A percentile compares a stretch with the other conserved stretches of the same genome.
Evolutionary conservation across 768 basidiomycete species (phyloP).

Genomic region (Cystofilobasidium bisporidii): DNA sequence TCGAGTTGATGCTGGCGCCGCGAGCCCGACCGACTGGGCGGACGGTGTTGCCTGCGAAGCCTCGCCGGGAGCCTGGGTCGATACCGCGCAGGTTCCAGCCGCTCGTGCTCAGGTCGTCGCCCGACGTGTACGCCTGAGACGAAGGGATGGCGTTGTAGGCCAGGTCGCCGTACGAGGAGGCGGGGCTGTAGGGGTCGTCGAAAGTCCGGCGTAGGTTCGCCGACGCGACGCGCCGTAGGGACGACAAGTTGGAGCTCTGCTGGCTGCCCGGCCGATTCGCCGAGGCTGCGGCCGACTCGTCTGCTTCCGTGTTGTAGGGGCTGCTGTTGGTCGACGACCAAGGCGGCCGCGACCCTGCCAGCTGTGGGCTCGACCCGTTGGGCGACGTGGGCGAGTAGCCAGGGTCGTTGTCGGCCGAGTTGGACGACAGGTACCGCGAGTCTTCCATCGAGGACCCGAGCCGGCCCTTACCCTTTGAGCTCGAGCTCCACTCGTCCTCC

Average conservation of each 20-base stretch:
- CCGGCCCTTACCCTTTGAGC: not conserved
- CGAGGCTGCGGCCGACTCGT: not conserved
- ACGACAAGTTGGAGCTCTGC: slow-evolving; percentile 17
- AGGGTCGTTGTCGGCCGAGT: slow-evolving; percentile 1
- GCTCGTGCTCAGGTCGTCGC: slow-evolving; percentile 3
- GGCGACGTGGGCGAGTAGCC: slow-evolving; percentile 6
- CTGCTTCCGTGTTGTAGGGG: not conserved
- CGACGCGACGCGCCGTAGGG: slow-evolving; percentile 23
- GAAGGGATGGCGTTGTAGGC: not conserved
- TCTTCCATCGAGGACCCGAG: not conserved
- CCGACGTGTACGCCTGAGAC: not conserved
- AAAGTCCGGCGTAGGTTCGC: slow-evolving; percentile 15
- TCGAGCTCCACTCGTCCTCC: not conserved
- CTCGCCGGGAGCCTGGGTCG: not conserved
- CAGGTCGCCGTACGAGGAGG: not conserved
- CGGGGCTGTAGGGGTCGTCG: not conserved
- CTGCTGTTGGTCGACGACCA: slow-evolving; percentile 8
- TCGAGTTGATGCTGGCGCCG: slow-evolving; percentile 30
- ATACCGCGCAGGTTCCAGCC: slow-evolving; percentile 12
- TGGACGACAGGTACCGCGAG: slow-evolving; percentile 10
- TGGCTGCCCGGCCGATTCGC: not conserved
- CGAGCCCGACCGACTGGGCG: slow-evolving; percentile 23
- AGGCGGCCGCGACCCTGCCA: not conserved
- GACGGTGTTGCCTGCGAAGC: not conserved
- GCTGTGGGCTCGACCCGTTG: not conserved